These are phyloP conservation scores for Capsaspora owczarzaki DNA, from an alignment of 78 protist species.

Conservation along the genomic window DNA sequence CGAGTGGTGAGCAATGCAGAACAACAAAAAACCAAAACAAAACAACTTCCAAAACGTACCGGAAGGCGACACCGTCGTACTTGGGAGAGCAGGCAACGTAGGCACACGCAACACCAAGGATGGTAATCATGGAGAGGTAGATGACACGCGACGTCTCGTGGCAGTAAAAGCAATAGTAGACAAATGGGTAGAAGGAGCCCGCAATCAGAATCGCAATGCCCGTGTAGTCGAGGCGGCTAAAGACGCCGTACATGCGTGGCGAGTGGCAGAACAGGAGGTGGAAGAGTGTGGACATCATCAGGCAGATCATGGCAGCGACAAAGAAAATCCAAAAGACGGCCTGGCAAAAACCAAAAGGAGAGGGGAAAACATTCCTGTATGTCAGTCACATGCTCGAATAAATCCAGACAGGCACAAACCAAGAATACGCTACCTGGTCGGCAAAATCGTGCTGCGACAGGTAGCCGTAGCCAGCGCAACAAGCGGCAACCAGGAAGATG, in stretches of 20 bases:
- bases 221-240: slow-evolving; percentile 14
- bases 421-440: no score
- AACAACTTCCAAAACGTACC: not conserved
- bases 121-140: not conserved
- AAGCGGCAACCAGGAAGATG: not conserved
- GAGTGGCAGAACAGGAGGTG: slow-evolving; percentile 27
- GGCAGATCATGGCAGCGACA: not conserved
- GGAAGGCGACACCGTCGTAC: not conserved
- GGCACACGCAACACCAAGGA: not conserved
- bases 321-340: not conserved
- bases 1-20: not conserved
- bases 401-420: no score
- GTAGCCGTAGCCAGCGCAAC: no score
- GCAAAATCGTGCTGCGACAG: no score
- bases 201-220: slow-evolving; percentile 11
- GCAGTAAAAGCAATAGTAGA: slow-evolving; percentile 27
- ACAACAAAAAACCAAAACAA: not conserved
- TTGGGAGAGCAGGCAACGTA: not conserved
- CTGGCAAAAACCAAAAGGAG: not conserved
- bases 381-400: no score
- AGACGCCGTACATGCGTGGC: not conserved
- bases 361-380: no score
- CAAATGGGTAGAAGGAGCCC: slow-evolving; percentile 10
- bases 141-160: not conserved
- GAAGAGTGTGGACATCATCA: not conserved